Conservation (phyloP, 2,329 filamentous ascomycete species). For the Aspergillus texensis region DNA sequence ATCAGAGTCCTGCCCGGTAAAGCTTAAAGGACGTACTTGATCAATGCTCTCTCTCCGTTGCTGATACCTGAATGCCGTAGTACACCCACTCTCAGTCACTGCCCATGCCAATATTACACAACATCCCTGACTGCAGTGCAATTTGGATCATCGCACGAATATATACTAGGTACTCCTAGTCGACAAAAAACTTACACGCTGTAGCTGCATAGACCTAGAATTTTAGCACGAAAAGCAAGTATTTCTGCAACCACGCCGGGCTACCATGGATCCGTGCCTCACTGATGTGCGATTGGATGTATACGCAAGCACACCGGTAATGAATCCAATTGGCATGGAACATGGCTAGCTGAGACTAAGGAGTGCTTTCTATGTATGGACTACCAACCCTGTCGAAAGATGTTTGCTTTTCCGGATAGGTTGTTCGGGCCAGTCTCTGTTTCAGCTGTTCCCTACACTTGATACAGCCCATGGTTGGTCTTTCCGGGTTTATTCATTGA, state of each 20-base stretch:
- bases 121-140: conserved; percentile 14
- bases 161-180: background rate
- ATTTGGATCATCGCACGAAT: conserved; percentile 11
- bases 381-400: background rate
- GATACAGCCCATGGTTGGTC: background rate
- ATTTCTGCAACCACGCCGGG: background rate
- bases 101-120: conserved; percentile 4
- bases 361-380: background rate
- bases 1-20: background rate
- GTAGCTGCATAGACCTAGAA: background rate
- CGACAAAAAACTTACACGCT: background rate
- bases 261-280: background rate
- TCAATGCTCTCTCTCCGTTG: background rate
- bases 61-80: background rate
- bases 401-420: background rate
- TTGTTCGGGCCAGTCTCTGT: background rate
- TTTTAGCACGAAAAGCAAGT: background rate
- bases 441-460: background rate
- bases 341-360: background rate
- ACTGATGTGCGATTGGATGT: background rate
- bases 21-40: background rate
- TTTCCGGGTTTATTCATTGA: background rate
- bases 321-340: background rate
- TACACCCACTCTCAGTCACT: background rate
- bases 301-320: background rate